These are phyloP conservation scores for Polysphondylium violaceum DNA, from an alignment of 78 protist species.

Conservation along the genomic window DNA sequence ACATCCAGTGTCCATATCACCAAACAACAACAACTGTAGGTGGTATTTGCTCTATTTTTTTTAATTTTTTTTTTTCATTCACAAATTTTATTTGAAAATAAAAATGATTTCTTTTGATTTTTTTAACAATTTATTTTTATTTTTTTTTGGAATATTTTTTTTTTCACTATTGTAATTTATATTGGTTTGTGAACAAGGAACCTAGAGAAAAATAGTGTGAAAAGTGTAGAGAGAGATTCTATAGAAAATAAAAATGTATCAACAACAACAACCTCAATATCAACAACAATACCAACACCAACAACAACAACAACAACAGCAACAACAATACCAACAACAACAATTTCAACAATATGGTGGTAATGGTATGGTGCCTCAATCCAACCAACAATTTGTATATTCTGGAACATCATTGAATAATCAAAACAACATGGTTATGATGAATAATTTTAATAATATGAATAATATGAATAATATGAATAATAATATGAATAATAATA, in stretches of 20 bases:
- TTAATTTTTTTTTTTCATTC: background rate
- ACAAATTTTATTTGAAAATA: background rate
- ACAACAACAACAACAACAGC: background rate
- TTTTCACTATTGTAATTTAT: background rate
- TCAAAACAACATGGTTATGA: background rate
- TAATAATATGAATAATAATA: background rate
- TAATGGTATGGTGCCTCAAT: too few species aligned
- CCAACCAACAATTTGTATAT: background rate
- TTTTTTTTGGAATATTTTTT: background rate
- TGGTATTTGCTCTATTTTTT: too few species aligned
- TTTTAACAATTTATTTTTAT: background rate
- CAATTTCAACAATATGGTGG: constrained; percentile 3
- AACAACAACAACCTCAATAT: constrained; percentile 30
- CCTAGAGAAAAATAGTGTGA: too few species aligned
- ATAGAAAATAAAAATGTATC: too few species aligned
- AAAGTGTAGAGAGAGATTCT: too few species aligned
- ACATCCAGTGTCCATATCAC: too few species aligned
- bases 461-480: background rate
- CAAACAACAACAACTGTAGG: too few species aligned
- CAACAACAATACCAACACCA: background rate
- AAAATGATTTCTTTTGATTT: background rate
- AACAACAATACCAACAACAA: background rate
- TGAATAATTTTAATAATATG: background rate
- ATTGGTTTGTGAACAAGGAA: too few species aligned
- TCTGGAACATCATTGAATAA: constrained; percentile 7